phyloP scores from a whole-genome alignment of 192 early-diverging fungal genomes.

The Obelidium mucronatum region DNA sequence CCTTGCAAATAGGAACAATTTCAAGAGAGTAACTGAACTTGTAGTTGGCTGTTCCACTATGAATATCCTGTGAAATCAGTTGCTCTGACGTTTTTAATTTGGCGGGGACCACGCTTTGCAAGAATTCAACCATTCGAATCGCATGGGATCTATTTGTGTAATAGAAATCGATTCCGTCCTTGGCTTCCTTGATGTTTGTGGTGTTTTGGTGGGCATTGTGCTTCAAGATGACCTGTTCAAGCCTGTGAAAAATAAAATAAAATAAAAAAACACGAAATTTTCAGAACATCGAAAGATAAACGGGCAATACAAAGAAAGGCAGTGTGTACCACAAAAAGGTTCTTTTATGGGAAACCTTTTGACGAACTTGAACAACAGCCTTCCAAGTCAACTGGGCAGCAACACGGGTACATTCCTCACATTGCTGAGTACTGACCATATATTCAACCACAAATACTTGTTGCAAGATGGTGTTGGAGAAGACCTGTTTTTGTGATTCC shows the following conservation, averaged over 20 bases:
- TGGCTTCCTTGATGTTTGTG: conserved; percentile 96
- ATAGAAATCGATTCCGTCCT: conserved; percentile 97
- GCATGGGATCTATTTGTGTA: conserved; percentile 89
- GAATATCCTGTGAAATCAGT: conserved; percentile 95
- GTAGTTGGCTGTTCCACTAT: conserved; percentile 89
- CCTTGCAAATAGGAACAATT: conserved; percentile 92
- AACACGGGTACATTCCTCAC: conserved; percentile 92
- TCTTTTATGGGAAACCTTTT: conserved; percentile 95
- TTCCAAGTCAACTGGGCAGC: conserved; percentile 99
- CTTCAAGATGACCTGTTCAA: conserved; percentile 98
- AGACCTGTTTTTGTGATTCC: conserved; percentile 61
- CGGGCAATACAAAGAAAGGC: not conserved
- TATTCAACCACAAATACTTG: conserved; percentile 97
- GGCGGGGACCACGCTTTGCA: conserved; percentile 83
- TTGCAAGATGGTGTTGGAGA: conserved; percentile 93
- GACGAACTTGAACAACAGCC: conserved; percentile 95
- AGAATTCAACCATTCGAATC: conserved; percentile 95
- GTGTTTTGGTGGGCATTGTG: conserved; percentile 97
- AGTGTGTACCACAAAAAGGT: conserved; percentile 92
- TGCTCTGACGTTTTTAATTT: conserved; percentile 92
- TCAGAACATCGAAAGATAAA: not conserved
- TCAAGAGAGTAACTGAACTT: conserved; percentile 98
- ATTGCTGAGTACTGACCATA: conserved; percentile 90
- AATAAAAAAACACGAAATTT: not conserved
- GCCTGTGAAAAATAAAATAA: conserved; percentile 15